Evolutionary conservation across 169 alveolate genomes (phyloP).

Genomic region (Amoebophrya sp.): DNA sequence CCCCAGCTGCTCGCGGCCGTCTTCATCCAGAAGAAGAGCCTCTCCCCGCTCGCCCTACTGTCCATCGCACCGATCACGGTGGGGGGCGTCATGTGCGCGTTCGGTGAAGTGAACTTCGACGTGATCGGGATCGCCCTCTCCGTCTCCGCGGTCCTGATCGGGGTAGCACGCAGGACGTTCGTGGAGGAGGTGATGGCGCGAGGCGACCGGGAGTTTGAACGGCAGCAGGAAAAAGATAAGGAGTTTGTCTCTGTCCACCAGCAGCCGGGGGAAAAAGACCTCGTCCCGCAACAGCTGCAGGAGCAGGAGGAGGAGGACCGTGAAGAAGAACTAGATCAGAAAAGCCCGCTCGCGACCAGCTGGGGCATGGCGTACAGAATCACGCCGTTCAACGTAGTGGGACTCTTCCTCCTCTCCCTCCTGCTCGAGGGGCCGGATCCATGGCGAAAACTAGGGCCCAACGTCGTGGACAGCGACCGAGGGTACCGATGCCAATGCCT

Average conservation of each 20-base stretch:
- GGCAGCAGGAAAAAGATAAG: not conserved
- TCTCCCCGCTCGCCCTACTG: not conserved
- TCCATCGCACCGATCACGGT: not conserved
- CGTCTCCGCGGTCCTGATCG: not conserved
- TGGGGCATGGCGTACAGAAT: not conserved
- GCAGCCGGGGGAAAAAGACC: too few species aligned
- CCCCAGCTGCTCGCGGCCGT: not conserved
- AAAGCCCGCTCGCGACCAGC: not conserved
- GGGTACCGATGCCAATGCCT: too few species aligned
- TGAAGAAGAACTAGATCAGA: not conserved
- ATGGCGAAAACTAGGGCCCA: not conserved
- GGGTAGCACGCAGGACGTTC: not conserved
- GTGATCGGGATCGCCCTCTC: not conserved
- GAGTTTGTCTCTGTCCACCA: too few species aligned
- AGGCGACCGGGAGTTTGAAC: not conserved
- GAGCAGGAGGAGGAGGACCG: not conserved
- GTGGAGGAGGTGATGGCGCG: not conserved
- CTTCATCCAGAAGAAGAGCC: not conserved
- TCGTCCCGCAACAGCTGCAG: too few species aligned
- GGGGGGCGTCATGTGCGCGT: not conserved
- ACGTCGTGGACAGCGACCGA: not conserved
- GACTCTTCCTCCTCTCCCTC: not conserved
- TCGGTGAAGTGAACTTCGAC: not conserved
- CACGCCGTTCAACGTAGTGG: not conserved
- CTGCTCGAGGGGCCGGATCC: not conserved